Evolutionary conservation across 306 rosid species (phyloP), one percentile per base, ranked within the genome.

Genomic region (Clitoria ternatea): DNA sequence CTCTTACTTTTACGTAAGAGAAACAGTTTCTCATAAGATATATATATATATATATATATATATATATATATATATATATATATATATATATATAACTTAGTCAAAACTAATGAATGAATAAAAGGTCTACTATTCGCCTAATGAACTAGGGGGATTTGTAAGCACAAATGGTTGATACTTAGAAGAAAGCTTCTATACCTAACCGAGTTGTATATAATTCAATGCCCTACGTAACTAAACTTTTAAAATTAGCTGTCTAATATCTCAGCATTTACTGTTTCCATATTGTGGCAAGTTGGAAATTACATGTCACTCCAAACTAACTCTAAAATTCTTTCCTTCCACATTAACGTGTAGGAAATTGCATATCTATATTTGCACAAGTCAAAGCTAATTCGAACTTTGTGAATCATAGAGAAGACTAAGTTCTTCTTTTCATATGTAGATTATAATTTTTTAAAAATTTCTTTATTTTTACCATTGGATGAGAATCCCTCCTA

Each of bases 311-410:
- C 17, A 40, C 18, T 37, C 8, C 42, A 54, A 26, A 4, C 7
- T 32, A 7, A n/a, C n/a, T n/a, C n/a, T 4, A 32, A 32, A 24
- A 55, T 43, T 56, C 1, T 70, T 30, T 59, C 20, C 23, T 42
- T 30, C 18, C 35, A n/a, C 69, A 32, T 20, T 24, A 2, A 6
- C 18, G 13, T n/a, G 52, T 9, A 47, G 14, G 33, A 10, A 6
- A 20, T 44, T 59, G 30, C 35, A 44, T 23, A 60, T 72, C 36
- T 59, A 44, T 23, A 60, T 72, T 48, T 59, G 42, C 62, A 47
- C n/a, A 47, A 48, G 29, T 61, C 77, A 61, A 61, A 35, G 10
- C 10, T 23, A 48, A 22, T 61, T 36, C 6, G 2, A 35, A 35
- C 32, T 49, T 20, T 9, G n/a, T 36, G 11, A 9, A n/a, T 13